phyloP scores from a whole-genome alignment of 768 basidiomycete species.

The Mrakia hoshinonis region DNA sequence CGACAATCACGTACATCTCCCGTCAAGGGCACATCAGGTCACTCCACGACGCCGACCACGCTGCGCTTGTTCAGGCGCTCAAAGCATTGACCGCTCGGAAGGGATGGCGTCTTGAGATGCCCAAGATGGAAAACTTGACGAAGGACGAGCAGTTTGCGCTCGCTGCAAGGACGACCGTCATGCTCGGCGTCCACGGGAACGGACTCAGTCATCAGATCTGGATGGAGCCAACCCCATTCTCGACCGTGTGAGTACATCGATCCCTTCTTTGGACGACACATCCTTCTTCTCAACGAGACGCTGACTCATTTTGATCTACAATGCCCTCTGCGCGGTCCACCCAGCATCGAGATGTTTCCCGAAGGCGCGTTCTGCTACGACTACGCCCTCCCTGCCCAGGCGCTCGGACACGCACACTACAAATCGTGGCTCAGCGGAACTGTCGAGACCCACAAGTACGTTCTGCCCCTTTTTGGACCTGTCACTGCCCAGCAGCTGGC shows the following conservation, averaged over 20 bases:
- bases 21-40: background rate
- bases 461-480: no score
- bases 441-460: background rate
- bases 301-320: background rate
- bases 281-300: no score
- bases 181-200: slow-evolving; percentile 6
- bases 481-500: no score
- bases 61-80: background rate
- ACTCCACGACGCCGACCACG: background rate
- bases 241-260: slow-evolving; percentile 3
- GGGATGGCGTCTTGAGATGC: slow-evolving; percentile 1
- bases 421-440: background rate
- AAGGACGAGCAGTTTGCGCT: slow-evolving; percentile 11
- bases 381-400: slow-evolving; percentile 3
- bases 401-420: slow-evolving; percentile 4
- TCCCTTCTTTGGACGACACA: background rate
- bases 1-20: slow-evolving; percentile 16
- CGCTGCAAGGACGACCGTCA: slow-evolving; percentile 12
- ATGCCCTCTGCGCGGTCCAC: background rate
- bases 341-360: slow-evolving; percentile 7
- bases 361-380: background rate
- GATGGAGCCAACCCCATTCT: slow-evolving; percentile 13
- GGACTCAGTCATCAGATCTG: slow-evolving; percentile 1
- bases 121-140: slow-evolving; percentile 1
- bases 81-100: background rate